These are phyloP conservation scores for Berberis vulgaris DNA, from an alignment of 164 flowering plant genomes.

Conservation along the genomic window DNA sequence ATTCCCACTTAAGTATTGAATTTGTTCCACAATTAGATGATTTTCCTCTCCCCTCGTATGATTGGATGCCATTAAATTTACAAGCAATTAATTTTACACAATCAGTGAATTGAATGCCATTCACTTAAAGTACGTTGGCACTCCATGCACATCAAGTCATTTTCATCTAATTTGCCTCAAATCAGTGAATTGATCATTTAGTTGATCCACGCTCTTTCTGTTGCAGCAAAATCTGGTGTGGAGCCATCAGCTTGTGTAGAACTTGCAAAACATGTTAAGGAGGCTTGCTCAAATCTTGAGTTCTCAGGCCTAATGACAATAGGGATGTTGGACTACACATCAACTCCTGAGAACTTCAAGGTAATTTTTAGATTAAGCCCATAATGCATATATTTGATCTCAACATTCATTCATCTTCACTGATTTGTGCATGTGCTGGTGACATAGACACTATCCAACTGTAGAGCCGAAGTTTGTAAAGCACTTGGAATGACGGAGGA, in stretches of 20 bases:
- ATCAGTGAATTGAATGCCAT: too few species aligned
- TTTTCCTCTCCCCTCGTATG: too few species aligned
- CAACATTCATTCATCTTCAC: background rate
- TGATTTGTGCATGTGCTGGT: constrained; percentile 1
- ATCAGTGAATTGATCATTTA: background rate
- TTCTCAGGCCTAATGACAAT: constrained; percentile 93
- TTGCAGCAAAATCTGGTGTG: constrained; percentile 82
- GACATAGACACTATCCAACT: constrained; percentile 59
- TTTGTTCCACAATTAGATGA: too few species aligned
- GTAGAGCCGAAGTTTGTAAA: constrained; percentile 73
- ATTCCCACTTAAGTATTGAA: too few species aligned
- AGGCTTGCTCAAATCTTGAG: constrained; percentile 64
- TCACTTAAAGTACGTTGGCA: too few species aligned
- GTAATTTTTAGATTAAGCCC: constrained; percentile 21
- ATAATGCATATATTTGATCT: background rate
- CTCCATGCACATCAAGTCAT: too few species aligned
- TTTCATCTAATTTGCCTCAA: too few species aligned
- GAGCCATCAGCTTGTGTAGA: constrained; percentile 67
- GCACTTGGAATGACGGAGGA: constrained; percentile 67
- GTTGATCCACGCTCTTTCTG: background rate
- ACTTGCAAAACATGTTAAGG: constrained; percentile 58
- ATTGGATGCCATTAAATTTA: too few species aligned
- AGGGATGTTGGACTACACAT: constrained; percentile 88
- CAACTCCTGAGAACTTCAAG: constrained; percentile 90
- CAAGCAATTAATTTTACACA: too few species aligned